Base-by-base conservation (phyloP, 352 stramenopile species). In the Thraustochytrium sp. region DNA sequence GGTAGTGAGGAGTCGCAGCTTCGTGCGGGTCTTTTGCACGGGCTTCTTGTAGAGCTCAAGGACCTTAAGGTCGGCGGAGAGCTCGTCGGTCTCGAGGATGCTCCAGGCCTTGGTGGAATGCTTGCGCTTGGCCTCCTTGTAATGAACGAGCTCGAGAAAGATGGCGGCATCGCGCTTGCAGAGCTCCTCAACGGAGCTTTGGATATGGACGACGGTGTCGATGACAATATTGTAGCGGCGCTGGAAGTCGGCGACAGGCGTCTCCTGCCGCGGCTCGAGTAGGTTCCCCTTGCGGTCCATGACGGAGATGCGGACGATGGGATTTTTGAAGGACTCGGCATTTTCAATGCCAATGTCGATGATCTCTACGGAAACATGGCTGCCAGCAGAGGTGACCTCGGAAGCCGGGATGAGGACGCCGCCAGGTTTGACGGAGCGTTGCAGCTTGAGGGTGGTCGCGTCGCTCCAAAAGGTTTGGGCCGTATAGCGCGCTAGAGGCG, bases 101-200 rank as follows among this genome's bases (percentile, higher is more conserved):
- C 21, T 29, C 68, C 68, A 80, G 23, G 44, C 48, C 18, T 63
- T 68, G 13, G 68, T 80, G 26, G 34, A 55, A 31, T 61, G 18
- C 51, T 80, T 80, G 53, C 38, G 31, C 68, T 80, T 80, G 21
- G 36, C 8, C 13, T 63, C 21, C 51, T 80, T 80, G 68, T 55
- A 80, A 34, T 80, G 68, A 8, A 80, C 68, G 38, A 80, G 42
- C 51, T 80, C 68, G 18, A 80, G 53, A 72, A 80, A 80, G 2
- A 80, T 80, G 3, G n/a, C 68, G 8, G 34, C 68, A 31, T 63
- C 53, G 9, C 21, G 26, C 2, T 61, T 42, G 11, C 31, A 21
- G n/a, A 80, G 46, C 44, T 68, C 46, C 37, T 80, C 44, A 13
- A 80, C 5, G 13, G 68, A 80, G 13, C 13, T 75, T 26, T 80